These are phyloP conservation scores for Penicillium pancosmium DNA, from an alignment of 495 filamentous ascomycete genomes.

Conservation along the genomic window DNA sequence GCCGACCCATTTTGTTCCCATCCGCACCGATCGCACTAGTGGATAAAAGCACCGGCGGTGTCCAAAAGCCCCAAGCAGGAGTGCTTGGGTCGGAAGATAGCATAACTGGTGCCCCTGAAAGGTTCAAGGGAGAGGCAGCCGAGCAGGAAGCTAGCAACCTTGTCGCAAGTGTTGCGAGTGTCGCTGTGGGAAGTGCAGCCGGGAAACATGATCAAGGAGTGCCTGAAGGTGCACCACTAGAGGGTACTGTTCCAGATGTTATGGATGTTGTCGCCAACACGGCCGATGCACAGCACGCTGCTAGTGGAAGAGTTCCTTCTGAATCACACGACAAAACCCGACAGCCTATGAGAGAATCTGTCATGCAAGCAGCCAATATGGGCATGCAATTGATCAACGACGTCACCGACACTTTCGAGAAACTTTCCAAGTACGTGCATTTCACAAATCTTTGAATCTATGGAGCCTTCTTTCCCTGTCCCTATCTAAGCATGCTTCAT, in stretches of 20 bases:
- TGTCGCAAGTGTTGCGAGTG: constrained; percentile 70
- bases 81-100: constrained; percentile 76
- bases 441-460: not conserved
- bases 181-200: constrained; percentile 72
- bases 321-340: constrained; percentile 75
- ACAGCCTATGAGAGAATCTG: constrained; percentile 73
- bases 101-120: constrained; percentile 79
- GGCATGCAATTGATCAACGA: constrained; percentile 76
- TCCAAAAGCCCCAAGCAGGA: constrained; percentile 77
- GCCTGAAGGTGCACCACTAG: constrained; percentile 42
- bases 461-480: not conserved
- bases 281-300: constrained; percentile 62
- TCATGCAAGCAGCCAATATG: constrained; percentile 74
- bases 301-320: constrained; percentile 44
- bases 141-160: constrained; percentile 85
- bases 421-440: constrained; percentile 68
- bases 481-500: not conserved
- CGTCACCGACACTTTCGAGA: constrained; percentile 76
- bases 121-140: constrained; percentile 81
- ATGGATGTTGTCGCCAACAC: constrained; percentile 54
- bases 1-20: constrained; percentile 69
- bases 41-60: constrained; percentile 62
- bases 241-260: constrained; percentile 61
- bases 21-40: constrained; percentile 75
- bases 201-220: constrained; percentile 68